A percentile compares a stretch with the other conserved stretches of the same genome.
These are phyloP conservation scores for Epicoccum sorghinum DNA, from an alignment of 2,329 filamentous ascomycete genomes.

Conservation along the genomic window DNA sequence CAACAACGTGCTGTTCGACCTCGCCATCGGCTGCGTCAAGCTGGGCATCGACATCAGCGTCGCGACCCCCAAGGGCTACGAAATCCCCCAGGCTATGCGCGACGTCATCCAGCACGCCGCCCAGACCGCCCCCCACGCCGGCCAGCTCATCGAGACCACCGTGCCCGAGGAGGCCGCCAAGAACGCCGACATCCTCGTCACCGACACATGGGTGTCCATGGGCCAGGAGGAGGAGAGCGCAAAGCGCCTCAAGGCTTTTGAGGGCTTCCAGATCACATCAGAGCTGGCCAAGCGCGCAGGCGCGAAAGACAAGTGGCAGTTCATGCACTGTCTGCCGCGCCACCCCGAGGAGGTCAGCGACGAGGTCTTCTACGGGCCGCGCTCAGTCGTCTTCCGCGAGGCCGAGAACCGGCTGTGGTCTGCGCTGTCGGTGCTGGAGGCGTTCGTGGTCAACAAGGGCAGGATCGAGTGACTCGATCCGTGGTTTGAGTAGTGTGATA, in stretches of 20 bases:
- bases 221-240: conserved; percentile 87
- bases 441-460: conserved; percentile 93
- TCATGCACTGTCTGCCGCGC: conserved; percentile 96
- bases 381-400: conserved; percentile 89
- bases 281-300: conserved; percentile 83
- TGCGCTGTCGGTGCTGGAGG: conserved; percentile 82
- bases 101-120: conserved; percentile 72
- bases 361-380: conserved; percentile 87
- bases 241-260: conserved; percentile 79
- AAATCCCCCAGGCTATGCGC: conserved; percentile 77
- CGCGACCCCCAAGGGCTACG: conserved; percentile 83
- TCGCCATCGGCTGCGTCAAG: conserved; percentile 86
- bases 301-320: conserved; percentile 89
- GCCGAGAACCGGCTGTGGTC: conserved; percentile 95
- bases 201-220: conserved; percentile 99
- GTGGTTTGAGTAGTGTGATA: conserved; percentile 27
- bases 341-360: conserved; percentile 93
- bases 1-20: conserved; percentile 95
- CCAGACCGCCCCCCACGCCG: conserved; percentile 61
- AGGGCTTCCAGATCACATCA: conserved; percentile 88
- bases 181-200: conserved; percentile 87
- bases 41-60: conserved; percentile 85
- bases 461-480: conserved; percentile 61
- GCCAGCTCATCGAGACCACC: conserved; percentile 75
- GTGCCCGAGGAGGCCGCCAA: conserved; percentile 85